phyloP scores from a whole-genome alignment of 352 stramenopile genomes.

The Phytopythium vexans region DNA sequence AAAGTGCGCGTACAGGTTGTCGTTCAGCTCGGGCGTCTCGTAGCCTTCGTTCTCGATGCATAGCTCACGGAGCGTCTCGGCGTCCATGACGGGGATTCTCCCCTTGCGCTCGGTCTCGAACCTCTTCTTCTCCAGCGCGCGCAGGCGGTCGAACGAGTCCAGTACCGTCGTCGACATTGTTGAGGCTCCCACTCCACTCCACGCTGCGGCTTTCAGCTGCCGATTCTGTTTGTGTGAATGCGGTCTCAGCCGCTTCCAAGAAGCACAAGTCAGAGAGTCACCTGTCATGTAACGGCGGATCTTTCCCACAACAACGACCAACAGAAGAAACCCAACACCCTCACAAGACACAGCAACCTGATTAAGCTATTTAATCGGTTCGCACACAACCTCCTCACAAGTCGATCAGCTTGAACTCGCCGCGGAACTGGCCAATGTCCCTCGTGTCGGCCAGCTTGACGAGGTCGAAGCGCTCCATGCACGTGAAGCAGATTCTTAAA shows the following conservation, averaged over 20 bases:
- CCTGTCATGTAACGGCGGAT: too few species aligned
- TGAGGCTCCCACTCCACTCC: too few species aligned
- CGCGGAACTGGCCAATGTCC: slow-evolving; percentile 73
- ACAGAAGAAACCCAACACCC: not conserved
- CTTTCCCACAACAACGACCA: not conserved
- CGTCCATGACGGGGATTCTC: slow-evolving; percentile 85
- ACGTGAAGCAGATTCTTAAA: slow-evolving; percentile 97
- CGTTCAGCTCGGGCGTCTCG: slow-evolving; percentile 93
- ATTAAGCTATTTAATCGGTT: not conserved
- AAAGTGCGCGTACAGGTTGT: slow-evolving; percentile 93
- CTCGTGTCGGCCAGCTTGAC: slow-evolving; percentile 89
- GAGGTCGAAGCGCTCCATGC: slow-evolving; percentile 96
- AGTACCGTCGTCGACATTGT: slow-evolving; percentile 42
- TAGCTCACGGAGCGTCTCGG: slow-evolving; percentile 74
- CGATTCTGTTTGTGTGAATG: too few species aligned
- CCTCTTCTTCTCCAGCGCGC: slow-evolving; percentile 64
- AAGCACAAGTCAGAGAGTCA: too few species aligned
- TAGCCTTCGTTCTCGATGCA: slow-evolving; percentile 93
- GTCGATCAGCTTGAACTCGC: slow-evolving; percentile 85
- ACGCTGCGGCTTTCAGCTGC: too few species aligned
- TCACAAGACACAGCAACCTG: too few species aligned
- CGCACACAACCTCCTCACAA: slow-evolving; percentile 30
- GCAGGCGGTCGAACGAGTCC: slow-evolving; percentile 50
- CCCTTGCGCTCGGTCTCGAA: slow-evolving; percentile 66
- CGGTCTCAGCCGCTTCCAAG: too few species aligned